Evolutionary conservation across 352 stramenopile genomes (phyloP), one percentile per base, ranked within the genome.

Genomic region (Pythium myriotylum): DNA sequence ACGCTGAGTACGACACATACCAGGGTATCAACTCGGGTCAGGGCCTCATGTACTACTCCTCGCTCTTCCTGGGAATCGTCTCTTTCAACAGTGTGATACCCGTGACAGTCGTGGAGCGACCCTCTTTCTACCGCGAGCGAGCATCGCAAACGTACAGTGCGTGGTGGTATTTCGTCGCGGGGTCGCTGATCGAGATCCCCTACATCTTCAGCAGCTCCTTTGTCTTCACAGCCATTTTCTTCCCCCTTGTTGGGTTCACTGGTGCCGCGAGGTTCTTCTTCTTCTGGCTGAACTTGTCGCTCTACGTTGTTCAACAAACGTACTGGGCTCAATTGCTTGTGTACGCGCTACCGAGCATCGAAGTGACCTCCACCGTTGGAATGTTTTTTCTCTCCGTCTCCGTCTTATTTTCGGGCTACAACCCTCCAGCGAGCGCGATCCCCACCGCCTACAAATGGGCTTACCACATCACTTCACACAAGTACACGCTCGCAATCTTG

Each of bases 91-190:
- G 67, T 2, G 77, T 86, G 2, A 47, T 95, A 14, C 73, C 84
- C 17, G 67, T 94, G 2, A 78, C 89, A 40, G 61, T 78, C 60
- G 68, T 76, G 29, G 81, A 96, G 62, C 74, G 89, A 5, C 81
- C 92, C 22, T 85, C 92, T 26, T 98, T 95, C 67, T 98, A 98
- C 77, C 77, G 92, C 9, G 93, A 98, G 66, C 89, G 95, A 24
- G 81, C 87, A 14, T 81, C 89, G 17, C 66, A 93, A 62, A 98
- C 96, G 61, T 98, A 98, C 63, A 79, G 87, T 42, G 68, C 86
- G 29, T 59, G 81, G 2, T 86, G 89, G 64, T 94, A 98, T 58
- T 85, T 84, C 23, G 61, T 97, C 9, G 81, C 40, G 22, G 29
- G 77, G 53, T 84, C 72, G 20, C 29, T 97, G 19, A 67, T 73